Evolutionary conservation across 169 alveolate species (phyloP), one percentile per base, ranked within the genome.

Genomic region (Cryptosporidium felis): DNA sequence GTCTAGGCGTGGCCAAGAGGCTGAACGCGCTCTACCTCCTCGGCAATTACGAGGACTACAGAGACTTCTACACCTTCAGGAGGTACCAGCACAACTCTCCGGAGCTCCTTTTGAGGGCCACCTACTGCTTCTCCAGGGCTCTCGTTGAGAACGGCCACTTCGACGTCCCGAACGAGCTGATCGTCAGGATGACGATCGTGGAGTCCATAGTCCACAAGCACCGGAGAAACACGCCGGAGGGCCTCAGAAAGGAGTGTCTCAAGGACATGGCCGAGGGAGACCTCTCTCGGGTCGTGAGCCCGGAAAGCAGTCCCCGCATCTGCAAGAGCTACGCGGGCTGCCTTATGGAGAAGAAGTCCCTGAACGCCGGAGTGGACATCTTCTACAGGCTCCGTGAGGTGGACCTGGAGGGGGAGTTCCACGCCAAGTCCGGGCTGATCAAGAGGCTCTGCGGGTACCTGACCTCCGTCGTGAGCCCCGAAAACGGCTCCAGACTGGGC

Each of bases 341-440:
- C 18, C 32, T 74, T 28, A 12, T n/a, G 6, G 28, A 14, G 0
- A 74, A 41, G 2, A 59, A 74, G 3, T 51, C 41, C 23, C 16
- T 49, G 10, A 38, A 34, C 14, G n/a, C 1, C 12, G 38, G 45
- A 0, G 66, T 53, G 5, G 59, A 18, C 14, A 30, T 74, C 18
- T 51, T 47, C 12, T 53, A 18, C 4, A 18, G 23, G 10, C 56
- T 74, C 9, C 16, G 10, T 5, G 40, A 53, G 8, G 56, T 74
- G n/a, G 85, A 74, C 45, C 28, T 26, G n/a, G 58, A 36, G 9
- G 85, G 85, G 5, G 85, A 36, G 9, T 56, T 74, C 16, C 56
- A 74, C n/a, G 61, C 51, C 32, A 74, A 74, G 28, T 51, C 58
- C 14, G 18, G n/a, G 5, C 34, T 74, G 18, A 36, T 56, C 26